Percentiles rank a stretch among this genome's conserved stretches.
Conservation (phyloP, 805 yeast species). For the Saccharomycopsis sp. region DNA sequence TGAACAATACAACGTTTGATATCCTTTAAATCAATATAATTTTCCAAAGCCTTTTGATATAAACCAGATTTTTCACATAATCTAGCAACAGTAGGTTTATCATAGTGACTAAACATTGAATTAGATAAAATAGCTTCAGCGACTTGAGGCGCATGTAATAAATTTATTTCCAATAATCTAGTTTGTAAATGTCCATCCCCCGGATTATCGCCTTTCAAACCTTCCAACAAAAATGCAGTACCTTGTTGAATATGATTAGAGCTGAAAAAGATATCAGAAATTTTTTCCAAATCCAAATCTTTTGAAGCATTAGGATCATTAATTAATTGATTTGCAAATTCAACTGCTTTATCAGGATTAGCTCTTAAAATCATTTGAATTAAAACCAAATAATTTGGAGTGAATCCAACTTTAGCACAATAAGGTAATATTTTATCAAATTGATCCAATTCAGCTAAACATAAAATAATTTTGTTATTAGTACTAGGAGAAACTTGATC, state of each 20-base stretch:
- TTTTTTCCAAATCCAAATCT: constrained; percentile 70
- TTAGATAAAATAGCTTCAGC: constrained; percentile 98
- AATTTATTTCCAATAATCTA: constrained; percentile 83
- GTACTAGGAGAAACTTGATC: constrained; percentile 29
- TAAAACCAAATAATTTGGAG: constrained; percentile 84
- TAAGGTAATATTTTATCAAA: constrained; percentile 93
- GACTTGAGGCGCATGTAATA: constrained; percentile 96
- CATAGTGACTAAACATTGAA: constrained; percentile 92
- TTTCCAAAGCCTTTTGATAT: constrained; percentile 92
- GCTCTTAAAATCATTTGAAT: constrained; percentile 86
- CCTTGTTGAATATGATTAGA: constrained; percentile 96
- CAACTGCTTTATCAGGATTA: constrained; percentile 97
- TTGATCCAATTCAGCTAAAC: constrained; percentile 92
- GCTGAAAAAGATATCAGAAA: constrained; percentile 89
- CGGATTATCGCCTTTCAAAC: constrained; percentile 87
- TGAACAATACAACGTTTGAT: constrained; percentile 92
- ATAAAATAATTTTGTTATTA: constrained; percentile 67
- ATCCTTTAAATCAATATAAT: constrained; percentile 89
- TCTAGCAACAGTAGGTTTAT: constrained; percentile 85
- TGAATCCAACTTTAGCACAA: constrained; percentile 80
- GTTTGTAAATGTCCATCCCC: constrained; percentile 96
- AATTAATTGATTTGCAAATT: constrained; percentile 84
- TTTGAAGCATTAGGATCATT: constrained; percentile 52
- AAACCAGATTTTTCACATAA: constrained; percentile 95
- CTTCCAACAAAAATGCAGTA: constrained; percentile 93